Conservation (phyloP, 2,329 filamentous ascomycete species). For the Diaporthe caulivora region DNA sequence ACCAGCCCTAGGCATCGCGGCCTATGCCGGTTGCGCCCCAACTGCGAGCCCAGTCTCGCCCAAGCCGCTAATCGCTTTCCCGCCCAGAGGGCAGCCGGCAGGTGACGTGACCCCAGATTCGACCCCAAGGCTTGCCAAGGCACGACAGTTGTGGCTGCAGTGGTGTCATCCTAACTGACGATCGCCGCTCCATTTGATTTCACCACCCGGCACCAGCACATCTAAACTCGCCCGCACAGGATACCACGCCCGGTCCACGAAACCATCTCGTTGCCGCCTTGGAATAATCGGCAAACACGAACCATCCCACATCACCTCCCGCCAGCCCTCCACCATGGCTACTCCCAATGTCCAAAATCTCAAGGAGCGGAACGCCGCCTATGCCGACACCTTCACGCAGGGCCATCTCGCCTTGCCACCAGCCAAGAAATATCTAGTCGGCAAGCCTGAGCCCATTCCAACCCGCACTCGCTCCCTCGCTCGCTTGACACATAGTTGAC, state of each 20-base stretch:
- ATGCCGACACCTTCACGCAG: conserved; percentile 66
- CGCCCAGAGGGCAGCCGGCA: not conserved
- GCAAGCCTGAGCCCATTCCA: conserved; percentile 54
- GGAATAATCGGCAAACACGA: not conserved
- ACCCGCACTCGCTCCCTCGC: conserved; percentile 18
- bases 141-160: conserved; percentile 10
- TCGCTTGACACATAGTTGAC: conserved; percentile 39
- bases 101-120: not conserved
- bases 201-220: not conserved
- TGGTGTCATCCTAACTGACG: conserved; percentile 18
- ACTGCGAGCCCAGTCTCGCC: not conserved
- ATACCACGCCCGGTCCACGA: not conserved
- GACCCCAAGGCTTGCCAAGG: not conserved
- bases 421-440: conserved; percentile 74
- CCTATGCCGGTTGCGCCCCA: not conserved
- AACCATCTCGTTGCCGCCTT: not conserved
- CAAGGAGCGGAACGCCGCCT: conserved; percentile 45
- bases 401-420: conserved; percentile 77
- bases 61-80: conserved; percentile 14
- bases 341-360: conserved; percentile 46
- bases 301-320: not conserved
- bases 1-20: not conserved
- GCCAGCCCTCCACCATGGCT: conserved; percentile 36
- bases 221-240: not conserved
- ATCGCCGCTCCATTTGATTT: not conserved